A percentile compares a stretch with the other conserved stretches of the same genome.
phyloP scores from a whole-genome alignment of 805 yeast species.

The Debaryomyces castellii region DNA sequence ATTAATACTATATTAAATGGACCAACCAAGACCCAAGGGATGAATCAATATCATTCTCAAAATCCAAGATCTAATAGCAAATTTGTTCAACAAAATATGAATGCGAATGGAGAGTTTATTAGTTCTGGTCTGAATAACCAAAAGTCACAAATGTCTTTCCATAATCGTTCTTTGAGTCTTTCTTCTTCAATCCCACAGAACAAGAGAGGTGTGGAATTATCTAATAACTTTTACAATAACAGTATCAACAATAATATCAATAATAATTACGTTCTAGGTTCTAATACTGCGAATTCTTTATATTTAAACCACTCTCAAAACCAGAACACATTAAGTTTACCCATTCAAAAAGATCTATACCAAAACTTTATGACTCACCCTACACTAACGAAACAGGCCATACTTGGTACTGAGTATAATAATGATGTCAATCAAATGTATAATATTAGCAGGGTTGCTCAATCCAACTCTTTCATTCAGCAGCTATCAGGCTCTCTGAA shows the following conservation, averaged over 20 bases:
- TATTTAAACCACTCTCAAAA: not conserved
- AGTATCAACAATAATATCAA: not conserved
- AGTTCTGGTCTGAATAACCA: constrained; percentile 4
- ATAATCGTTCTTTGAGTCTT: constrained; percentile 2
- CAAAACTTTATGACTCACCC: not conserved
- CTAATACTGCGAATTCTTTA: not conserved
- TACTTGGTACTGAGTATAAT: not conserved
- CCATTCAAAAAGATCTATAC: not conserved
- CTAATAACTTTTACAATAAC: not conserved
- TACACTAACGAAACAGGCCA: not conserved
- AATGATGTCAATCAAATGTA: not conserved
- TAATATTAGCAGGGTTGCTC: not conserved
- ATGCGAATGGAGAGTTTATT: constrained; percentile 30
- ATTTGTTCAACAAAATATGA: constrained; percentile 21
- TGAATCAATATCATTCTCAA: constrained; percentile 1
- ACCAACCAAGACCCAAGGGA: not conserved
- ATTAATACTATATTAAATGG: constrained; percentile 42
- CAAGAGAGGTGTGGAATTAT: not conserved
- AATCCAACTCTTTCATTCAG: not conserved
- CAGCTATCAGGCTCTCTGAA: not conserved
- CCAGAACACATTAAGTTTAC: not conserved
- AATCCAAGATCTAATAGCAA: constrained; percentile 3
- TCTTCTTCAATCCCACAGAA: not conserved
- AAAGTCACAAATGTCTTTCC: not conserved
- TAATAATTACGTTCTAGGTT: constrained; percentile 4